A percentile compares a stretch with the other conserved stretches of the same genome.
These are phyloP conservation scores for Cylindrotheca closterium DNA, from an alignment of 108 stramenopile species.

Conservation along the genomic window DNA sequence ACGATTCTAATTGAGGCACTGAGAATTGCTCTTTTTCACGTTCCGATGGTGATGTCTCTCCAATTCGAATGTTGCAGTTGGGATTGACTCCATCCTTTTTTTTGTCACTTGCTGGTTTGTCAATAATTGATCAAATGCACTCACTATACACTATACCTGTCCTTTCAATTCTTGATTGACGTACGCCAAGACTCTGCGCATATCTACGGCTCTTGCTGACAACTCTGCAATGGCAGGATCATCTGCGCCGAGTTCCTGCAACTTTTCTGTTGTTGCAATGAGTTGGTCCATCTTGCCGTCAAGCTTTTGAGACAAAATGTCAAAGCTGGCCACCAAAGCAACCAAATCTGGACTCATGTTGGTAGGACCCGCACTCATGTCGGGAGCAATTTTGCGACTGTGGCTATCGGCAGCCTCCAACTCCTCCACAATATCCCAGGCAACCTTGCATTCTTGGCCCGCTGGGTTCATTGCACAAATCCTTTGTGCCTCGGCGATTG, in stretches of 20 bases:
- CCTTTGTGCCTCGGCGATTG: slow-evolving; percentile 50
- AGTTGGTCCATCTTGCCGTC: slow-evolving; percentile 56
- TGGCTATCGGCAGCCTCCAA: slow-evolving; percentile 61
- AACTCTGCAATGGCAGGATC: slow-evolving; percentile 46
- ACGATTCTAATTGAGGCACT: too few species aligned
- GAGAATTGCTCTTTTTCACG: too few species aligned
- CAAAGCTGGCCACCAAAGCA: slow-evolving; percentile 38
- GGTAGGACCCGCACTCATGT: neutral
- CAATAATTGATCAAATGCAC: neutral
- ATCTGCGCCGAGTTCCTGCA: slow-evolving; percentile 39
- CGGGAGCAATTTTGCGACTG: neutral
- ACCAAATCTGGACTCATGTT: slow-evolving; percentile 19
- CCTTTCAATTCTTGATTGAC: slow-evolving; percentile 5
- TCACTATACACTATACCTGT: neutral
- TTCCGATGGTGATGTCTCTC: too few species aligned
- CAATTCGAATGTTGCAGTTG: neutral
- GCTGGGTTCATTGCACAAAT: slow-evolving; percentile 35
- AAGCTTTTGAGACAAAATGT: slow-evolving; percentile 40
- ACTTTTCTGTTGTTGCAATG: slow-evolving; percentile 31
- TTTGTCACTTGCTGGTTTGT: neutral
- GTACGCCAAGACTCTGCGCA: slow-evolving; percentile 36
- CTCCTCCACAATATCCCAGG: slow-evolving; percentile 68
- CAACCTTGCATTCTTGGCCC: slow-evolving; percentile 42
- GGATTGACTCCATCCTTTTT: neutral
- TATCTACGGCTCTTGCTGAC: slow-evolving; percentile 37